Percentiles rank a stretch among this genome's conserved stretches.
phyloP scores from a whole-genome alignment of 176 grass and related monocot genomes.

The Melocanna baccifera region DNA sequence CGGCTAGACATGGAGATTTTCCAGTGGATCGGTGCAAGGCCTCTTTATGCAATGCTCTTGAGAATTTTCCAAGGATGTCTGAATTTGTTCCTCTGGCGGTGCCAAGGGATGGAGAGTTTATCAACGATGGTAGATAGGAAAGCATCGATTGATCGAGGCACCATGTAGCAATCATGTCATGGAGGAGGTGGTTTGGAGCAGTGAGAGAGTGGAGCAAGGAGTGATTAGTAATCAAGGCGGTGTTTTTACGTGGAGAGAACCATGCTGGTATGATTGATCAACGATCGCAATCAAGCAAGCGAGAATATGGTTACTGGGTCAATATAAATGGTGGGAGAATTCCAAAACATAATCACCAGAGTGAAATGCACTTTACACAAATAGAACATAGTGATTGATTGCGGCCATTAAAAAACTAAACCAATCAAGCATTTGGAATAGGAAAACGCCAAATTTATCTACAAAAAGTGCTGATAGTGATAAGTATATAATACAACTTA shows the following conservation, averaged over 20 bases:
- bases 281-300: constrained; percentile 33
- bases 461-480: too few species aligned
- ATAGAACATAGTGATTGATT: too few species aligned
- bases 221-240: constrained; percentile 12
- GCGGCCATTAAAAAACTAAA: too few species aligned
- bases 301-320: constrained; percentile 14
- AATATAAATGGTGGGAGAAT: constrained; percentile 16
- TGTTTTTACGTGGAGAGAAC: not conserved
- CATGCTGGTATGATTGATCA: constrained; percentile 22
- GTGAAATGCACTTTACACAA: too few species aligned
- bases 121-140: constrained; percentile 2
- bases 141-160: constrained; percentile 13
- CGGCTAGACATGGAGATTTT: not conserved
- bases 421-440: too few species aligned
- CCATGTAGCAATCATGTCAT: constrained; percentile 48
- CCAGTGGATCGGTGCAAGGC: too few species aligned
- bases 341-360: too few species aligned
- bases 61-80: constrained; percentile 27
- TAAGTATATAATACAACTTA: too few species aligned
- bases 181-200: constrained; percentile 36
- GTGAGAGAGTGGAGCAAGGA: constrained; percentile 23
- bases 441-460: too few species aligned
- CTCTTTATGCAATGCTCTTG: too few species aligned
- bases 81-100: constrained; percentile 41
- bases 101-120: not conserved